A percentile compares a stretch with the other conserved stretches of the same genome.
phyloP scores from a whole-genome alignment of 768 basidiomycete genomes.

The Naematelia aurantialba region DNA sequence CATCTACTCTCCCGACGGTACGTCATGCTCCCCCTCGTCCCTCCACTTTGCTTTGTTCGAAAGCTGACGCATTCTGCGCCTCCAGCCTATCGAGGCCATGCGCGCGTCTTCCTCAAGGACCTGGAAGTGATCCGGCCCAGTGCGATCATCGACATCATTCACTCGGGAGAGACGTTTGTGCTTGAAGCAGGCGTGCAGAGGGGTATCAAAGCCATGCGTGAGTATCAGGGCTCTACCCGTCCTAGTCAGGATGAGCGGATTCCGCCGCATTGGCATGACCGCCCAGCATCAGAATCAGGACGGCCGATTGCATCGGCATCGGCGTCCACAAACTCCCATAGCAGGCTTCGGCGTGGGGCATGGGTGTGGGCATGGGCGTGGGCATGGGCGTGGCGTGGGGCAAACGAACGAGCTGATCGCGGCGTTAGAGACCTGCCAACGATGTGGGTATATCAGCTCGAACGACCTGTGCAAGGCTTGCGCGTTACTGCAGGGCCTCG shows the following conservation, averaged over 20 bases:
- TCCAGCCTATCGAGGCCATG: constrained; percentile 88
- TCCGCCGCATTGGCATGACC: too few relatives aligned
- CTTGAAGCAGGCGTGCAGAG: constrained; percentile 78
- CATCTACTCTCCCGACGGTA: constrained; percentile 87
- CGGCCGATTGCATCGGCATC: too few relatives aligned
- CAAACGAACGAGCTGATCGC: too few relatives aligned
- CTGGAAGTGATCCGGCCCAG: constrained; percentile 89
- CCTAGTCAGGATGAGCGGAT: too few relatives aligned
- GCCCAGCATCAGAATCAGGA: too few relatives aligned
- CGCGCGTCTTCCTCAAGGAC: constrained; percentile 88
- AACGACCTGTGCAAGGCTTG: constrained; percentile 80
- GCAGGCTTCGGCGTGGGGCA: too few relatives aligned
- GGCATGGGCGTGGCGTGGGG: too few relatives aligned
- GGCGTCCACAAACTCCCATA: too few relatives aligned
- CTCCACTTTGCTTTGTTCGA: background rate
- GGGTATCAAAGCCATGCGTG: constrained; percentile 78
- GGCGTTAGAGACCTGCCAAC: constrained; percentile 81
- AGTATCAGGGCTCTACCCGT: constrained; percentile 46
- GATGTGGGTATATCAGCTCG: constrained; percentile 94
- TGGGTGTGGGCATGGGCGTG: too few relatives aligned
- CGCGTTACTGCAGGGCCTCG: constrained; percentile 80
- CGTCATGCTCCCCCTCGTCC: constrained; percentile 12
- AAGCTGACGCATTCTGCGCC: background rate
- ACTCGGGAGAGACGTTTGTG: constrained; percentile 89
- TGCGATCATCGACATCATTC: constrained; percentile 96